These are phyloP conservation scores for Volvox africanus DNA, from an alignment of 139 green algal genomes.

Conservation along the genomic window DNA sequence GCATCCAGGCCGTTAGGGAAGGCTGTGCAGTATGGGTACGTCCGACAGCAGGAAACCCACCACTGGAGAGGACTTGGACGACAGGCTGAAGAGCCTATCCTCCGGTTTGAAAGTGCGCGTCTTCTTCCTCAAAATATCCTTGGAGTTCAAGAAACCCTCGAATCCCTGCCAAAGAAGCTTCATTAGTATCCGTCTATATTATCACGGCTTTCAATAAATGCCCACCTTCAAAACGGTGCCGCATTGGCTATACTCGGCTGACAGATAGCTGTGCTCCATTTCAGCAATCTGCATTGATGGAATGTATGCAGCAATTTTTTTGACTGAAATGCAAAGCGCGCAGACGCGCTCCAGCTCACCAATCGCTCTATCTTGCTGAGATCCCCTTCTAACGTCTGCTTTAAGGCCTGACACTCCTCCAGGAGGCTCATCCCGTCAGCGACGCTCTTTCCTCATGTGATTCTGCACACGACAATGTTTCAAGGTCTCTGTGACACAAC, in stretches of 20 bases:
- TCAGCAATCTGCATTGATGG: slow-evolving; percentile 74
- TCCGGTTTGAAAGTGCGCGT: slow-evolving; percentile 75
- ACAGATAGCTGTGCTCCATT: slow-evolving; percentile 75
- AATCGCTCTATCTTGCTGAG: slow-evolving; percentile 34
- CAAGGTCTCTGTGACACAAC: too few relatives aligned
- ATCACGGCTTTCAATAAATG: background rate
- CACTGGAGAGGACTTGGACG: slow-evolving; percentile 74
- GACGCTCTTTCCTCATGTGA: too few relatives aligned
- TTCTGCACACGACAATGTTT: too few relatives aligned
- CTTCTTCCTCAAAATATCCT: slow-evolving; percentile 75
- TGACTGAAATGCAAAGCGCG: background rate
- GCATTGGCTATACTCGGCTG: slow-evolving; percentile 71
- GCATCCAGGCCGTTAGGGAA: too few relatives aligned
- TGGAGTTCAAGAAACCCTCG: slow-evolving; percentile 81
- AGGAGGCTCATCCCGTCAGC: slow-evolving; percentile 10
- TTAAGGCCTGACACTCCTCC: slow-evolving; percentile 7
- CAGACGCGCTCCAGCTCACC: background rate
- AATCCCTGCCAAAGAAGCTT: slow-evolving; percentile 73
- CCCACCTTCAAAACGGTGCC: slow-evolving; percentile 81
- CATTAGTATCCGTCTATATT: background rate
- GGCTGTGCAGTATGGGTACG: background rate
- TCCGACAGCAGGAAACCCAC: slow-evolving; percentile 44
- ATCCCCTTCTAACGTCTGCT: background rate
- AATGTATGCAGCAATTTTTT: too few relatives aligned
- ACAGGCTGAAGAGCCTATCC: slow-evolving; percentile 82